These are phyloP conservation scores for Boletus mariae DNA, from an alignment of 1,284 basidiomycete species.

Conservation along the genomic window DNA sequence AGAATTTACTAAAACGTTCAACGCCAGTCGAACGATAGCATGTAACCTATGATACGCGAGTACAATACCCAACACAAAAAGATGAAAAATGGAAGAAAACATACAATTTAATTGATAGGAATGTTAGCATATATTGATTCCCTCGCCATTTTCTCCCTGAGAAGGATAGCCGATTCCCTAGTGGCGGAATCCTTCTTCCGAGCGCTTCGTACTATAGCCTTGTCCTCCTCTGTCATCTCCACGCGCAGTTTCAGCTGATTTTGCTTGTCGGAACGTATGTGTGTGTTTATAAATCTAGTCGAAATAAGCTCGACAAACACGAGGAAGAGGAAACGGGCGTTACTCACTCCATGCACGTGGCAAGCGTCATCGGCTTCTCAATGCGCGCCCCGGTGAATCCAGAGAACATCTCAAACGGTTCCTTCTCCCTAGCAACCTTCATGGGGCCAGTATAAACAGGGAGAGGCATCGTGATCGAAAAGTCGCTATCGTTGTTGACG, in stretches of 20 bases:
- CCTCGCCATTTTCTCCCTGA: constrained; percentile 18
- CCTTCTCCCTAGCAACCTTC: constrained; percentile 1
- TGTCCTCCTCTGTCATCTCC: constrained; percentile 22
- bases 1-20: no score
- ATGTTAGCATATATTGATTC: constrained; percentile 13
- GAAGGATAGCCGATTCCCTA: constrained; percentile 4
- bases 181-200: neutral
- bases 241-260: constrained; percentile 20
- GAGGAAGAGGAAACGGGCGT: neutral
- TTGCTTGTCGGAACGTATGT: constrained; percentile 26
- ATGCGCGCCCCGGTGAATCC: neutral
- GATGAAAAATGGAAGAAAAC: no score
- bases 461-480: constrained; percentile 13
- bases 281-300: constrained; percentile 21
- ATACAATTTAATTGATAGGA: neutral
- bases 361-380: constrained; percentile 13
- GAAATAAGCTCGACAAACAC: no score
- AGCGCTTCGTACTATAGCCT: constrained; percentile 14
- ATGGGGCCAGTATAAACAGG: constrained; percentile 1
- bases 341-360: constrained; percentile 15
- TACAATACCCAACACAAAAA: no score
- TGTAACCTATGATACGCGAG: no score
- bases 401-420: constrained; percentile 10
- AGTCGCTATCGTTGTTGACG: constrained; percentile 18
- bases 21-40: no score